These are phyloP conservation scores for Erysimum cheiri DNA, from an alignment of 441 rosid genomes.

Conservation along the genomic window DNA sequence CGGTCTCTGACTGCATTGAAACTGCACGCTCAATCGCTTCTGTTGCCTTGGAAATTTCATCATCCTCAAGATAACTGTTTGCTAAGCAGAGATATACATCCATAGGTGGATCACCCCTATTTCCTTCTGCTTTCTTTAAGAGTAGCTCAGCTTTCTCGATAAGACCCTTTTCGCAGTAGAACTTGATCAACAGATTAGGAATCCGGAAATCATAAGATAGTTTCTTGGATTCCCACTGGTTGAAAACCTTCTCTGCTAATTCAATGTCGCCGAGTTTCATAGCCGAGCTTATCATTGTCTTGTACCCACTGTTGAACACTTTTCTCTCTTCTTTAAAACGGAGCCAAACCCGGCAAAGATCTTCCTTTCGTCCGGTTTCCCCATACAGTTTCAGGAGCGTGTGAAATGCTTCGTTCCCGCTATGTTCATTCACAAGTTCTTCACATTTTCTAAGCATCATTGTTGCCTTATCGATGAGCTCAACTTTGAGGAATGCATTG, in stretches of 20 bases:
- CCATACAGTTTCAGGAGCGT: constrained; percentile 5
- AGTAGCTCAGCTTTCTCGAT: constrained; percentile 16
- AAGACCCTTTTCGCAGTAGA: constrained; percentile 11
- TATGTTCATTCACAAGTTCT: constrained; percentile 1
- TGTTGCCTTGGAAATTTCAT: constrained; percentile 2
- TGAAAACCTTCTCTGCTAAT: neutral
- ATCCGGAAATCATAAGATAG: constrained; percentile 27
- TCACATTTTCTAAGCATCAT: constrained; percentile 9
- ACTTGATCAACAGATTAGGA: constrained; percentile 2
- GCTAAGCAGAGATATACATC: neutral
- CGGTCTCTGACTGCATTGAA: neutral
- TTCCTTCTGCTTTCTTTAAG: neutral
- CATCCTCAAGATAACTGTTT: constrained; percentile 5
- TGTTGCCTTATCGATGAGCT: neutral
- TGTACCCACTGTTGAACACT: constrained; percentile 5
- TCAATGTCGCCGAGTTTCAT: neutral
- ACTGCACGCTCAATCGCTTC: neutral
- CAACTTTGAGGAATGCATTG: constrained; percentile 3
- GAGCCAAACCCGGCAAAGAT: neutral
- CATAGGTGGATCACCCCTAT: neutral
- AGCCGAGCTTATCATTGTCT: neutral
- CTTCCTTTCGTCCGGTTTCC: neutral
- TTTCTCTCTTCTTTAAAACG: neutral
- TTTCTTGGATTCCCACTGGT: constrained; percentile 11
- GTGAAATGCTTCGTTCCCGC: constrained; percentile 1